Evolutionary conservation across 2,329 filamentous ascomycete genomes (phyloP), one percentile per base, ranked within the genome.

Genomic region (Colletotrichum siamense): DNA sequence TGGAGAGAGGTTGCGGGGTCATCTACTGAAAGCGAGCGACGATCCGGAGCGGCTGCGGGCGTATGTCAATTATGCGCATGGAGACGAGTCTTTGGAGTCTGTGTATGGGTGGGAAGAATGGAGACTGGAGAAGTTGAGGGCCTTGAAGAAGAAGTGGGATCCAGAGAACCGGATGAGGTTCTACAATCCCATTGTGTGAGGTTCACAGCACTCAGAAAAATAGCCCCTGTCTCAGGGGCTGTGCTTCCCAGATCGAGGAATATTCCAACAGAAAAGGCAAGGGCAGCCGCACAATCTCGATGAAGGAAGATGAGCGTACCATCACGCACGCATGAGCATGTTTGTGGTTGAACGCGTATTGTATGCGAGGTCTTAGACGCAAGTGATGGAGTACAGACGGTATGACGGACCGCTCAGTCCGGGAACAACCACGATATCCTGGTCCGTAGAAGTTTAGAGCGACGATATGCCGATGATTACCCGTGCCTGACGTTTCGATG

Each of bases 21-120:
- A 78, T 4, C 76, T 82, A 55, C 68, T 85, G 52, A 79, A 71
- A 71, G 52, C 77, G 52, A 66, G 81, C 75, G 61, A 77, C 69
- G 49, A 64, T n/a, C 30, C 78, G 84, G 78, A 65, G 63, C 73
- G 8, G n/a, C 81, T 82, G n/a, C 39, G 28, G 13, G 76, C 62
- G n/a, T 84, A 84, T 52, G 78, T 84, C 63, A 84, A 84, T 66
- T 84, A 83, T 69, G 83, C 82, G 3, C 80, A 83, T 52, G 83
- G 83, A 5, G 81, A 82, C 36, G 83, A 84, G 67, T 52, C 76
- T 4, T 73, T 82, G 8, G 69, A 78, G 7, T 75, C 72, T 13
- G 77, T 84, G 6, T 84, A 81, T 71, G 22, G 79, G 22, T 9
- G 76, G 71, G 79, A 75, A 12, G 79, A 79, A n/a, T 74, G 70